Conservation (phyloP, 192 early-diverging fungal species). For the Allomyces javanicus region DNA sequence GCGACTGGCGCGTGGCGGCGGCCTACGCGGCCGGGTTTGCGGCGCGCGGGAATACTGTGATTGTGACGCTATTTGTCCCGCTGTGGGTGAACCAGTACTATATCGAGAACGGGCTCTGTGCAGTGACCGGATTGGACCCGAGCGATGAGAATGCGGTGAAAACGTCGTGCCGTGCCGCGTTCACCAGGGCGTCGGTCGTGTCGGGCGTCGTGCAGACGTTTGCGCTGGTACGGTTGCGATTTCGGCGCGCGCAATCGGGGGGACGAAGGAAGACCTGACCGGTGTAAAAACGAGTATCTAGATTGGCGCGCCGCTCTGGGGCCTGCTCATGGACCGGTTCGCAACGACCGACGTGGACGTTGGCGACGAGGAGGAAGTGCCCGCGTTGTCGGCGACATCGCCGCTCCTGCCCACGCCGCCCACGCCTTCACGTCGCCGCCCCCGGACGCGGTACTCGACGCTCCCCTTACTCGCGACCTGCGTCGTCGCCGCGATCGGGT, state of each 20-base stretch:
- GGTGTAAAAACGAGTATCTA: constrained; percentile 39
- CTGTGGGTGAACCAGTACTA: constrained; percentile 43
- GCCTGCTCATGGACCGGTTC: constrained; percentile 2
- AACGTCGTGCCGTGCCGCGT: neutral
- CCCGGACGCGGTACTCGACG: neutral
- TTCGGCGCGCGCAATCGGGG: neutral
- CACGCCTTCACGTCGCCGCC: no score
- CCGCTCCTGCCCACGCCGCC: no score
- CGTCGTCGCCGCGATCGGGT: constrained; percentile 14
- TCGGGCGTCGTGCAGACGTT: constrained; percentile 20
- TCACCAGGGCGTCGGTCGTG: constrained; percentile 14
- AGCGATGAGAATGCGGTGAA: constrained; percentile 10
- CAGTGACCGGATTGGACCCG: constrained; percentile 6
- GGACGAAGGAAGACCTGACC: constrained; percentile 40
- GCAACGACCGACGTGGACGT: neutral
- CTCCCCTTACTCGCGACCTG: constrained; percentile 1
- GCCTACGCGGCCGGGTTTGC: constrained; percentile 46
- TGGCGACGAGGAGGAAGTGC: neutral
- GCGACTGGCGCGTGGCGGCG: constrained; percentile 32
- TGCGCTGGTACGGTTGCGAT: constrained; percentile 17
- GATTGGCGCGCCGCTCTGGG: constrained; percentile 8
- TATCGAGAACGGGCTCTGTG: constrained; percentile 30
- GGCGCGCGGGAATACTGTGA: constrained; percentile 50
- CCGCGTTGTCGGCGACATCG: no score
- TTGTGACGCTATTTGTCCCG: constrained; percentile 44